Evolutionary conservation across 768 basidiomycete genomes (phyloP).

Genomic region (Termitomyces sp.): DNA sequence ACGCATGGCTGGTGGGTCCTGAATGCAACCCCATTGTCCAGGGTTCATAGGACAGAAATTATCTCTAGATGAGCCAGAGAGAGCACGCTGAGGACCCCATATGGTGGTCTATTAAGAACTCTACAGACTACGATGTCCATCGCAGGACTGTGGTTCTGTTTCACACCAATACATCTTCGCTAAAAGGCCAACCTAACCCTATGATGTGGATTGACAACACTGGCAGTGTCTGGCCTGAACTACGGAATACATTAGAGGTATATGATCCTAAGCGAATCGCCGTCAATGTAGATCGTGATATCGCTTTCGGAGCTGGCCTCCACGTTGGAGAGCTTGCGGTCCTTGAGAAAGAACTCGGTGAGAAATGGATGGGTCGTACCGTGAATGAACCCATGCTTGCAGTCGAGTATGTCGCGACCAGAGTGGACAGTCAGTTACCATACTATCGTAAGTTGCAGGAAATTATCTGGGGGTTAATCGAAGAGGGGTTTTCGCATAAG

Average conservation of each 20-base stretch:
- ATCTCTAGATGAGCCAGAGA: constrained; percentile 38
- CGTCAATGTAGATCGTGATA: constrained; percentile 42
- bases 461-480: constrained; percentile 47
- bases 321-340: constrained; percentile 44
- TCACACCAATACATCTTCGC: constrained; percentile 38
- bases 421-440: constrained; percentile 36
- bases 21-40: not conserved
- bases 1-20: constrained; percentile 32
- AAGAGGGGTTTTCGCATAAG: constrained; percentile 47
- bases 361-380: constrained; percentile 36
- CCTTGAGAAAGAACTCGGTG: constrained; percentile 33
- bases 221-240: constrained; percentile 42
- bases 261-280: constrained; percentile 40
- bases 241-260: constrained; percentile 30
- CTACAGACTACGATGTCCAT: constrained; percentile 45
- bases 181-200: constrained; percentile 36
- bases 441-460: constrained; percentile 47
- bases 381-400: constrained; percentile 43
- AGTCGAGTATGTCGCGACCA: constrained; percentile 44
- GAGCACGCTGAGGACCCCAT: constrained; percentile 55
- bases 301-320: constrained; percentile 47
- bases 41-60: constrained; percentile 16
- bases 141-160: constrained; percentile 48
- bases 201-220: constrained; percentile 49
- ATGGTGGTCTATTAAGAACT: constrained; percentile 48